Percentiles rank a stretch among this genome's conserved stretches.
phyloP scores from a whole-genome alignment of 352 stramenopile genomes.

The Phytophthora meadii region DNA sequence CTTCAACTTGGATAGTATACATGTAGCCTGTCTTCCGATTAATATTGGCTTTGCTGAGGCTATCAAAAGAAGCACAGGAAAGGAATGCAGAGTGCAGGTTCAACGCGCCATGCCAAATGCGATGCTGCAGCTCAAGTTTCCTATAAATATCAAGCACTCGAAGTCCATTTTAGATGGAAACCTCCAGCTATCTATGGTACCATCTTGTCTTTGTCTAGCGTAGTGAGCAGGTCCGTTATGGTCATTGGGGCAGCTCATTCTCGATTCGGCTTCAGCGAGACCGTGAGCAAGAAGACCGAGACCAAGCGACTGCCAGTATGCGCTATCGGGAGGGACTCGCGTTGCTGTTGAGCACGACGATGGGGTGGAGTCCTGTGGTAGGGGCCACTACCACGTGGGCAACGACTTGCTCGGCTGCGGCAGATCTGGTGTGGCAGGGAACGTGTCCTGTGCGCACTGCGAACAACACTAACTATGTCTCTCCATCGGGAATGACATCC shows the following conservation, averaged over 20 bases:
- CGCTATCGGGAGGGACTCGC: conserved; percentile 28
- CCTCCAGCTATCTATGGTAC: conserved; percentile 28
- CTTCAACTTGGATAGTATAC: too few relatives aligned
- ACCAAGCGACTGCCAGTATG: conserved; percentile 26
- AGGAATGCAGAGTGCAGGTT: not conserved
- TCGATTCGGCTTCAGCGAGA: conserved; percentile 30
- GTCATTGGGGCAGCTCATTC: conserved; percentile 24
- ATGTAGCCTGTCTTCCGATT: too few relatives aligned
- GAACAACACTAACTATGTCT: conserved; percentile 64
- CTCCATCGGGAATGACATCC: conserved; percentile 55
- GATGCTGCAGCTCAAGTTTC: conserved; percentile 18
- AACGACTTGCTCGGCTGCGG: conserved; percentile 58
- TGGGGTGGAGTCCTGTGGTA: conserved; percentile 21
- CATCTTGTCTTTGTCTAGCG: conserved; percentile 19
- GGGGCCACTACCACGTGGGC: conserved; percentile 23
- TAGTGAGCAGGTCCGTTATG: conserved; percentile 12
- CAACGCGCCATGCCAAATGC: not conserved
- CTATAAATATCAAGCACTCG: conserved; percentile 24
- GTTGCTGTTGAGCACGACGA: conserved; percentile 27
- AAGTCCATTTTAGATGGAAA: conserved; percentile 24
- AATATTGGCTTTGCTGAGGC: conserved; percentile 2
- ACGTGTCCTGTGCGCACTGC: conserved; percentile 62
- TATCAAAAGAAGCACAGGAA: conserved; percentile 13
- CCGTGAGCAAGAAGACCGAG: conserved; percentile 13
- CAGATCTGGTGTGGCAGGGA: conserved; percentile 59